phyloP scores from a whole-genome alignment of 129 eudicot species.

The Helianthus tuberosus region DNA sequence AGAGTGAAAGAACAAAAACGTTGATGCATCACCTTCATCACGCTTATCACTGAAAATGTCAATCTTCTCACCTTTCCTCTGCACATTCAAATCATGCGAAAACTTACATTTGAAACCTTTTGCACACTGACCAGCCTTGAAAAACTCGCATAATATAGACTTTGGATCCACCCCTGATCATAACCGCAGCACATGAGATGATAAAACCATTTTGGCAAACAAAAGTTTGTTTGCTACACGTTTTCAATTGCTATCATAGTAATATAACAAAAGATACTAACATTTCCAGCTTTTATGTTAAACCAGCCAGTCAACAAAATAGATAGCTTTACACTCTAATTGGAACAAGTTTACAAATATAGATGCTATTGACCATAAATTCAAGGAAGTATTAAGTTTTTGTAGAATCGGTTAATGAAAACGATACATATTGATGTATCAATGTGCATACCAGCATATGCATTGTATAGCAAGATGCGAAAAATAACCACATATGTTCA shows the following conservation, averaged over 20 bases:
- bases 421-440: not conserved
- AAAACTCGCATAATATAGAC: conserved; percentile 81
- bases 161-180: conserved; percentile 89
- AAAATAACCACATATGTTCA: not conserved
- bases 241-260: not conserved
- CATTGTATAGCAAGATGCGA: not conserved
- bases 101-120: conserved; percentile 94
- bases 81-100: conserved; percentile 84
- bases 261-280: not conserved
- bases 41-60: conserved; percentile 88
- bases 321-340: conserved; percentile 3
- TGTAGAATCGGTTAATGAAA: not conserved
- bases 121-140: conserved; percentile 87
- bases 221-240: not conserved
- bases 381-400: not conserved
- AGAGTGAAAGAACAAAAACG: conserved; percentile 3
- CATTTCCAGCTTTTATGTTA: not conserved
- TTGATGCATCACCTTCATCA: conserved; percentile 41
- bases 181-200: conserved; percentile 3
- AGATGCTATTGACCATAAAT: not conserved
- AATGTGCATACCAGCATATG: not conserved
- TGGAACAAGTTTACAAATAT: not conserved
- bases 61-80: conserved; percentile 94
- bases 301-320: not conserved
- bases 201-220: conserved; percentile 7